Conservation (phyloP, 805 yeast species). For the Hagleromyces aurorensis region DNA sequence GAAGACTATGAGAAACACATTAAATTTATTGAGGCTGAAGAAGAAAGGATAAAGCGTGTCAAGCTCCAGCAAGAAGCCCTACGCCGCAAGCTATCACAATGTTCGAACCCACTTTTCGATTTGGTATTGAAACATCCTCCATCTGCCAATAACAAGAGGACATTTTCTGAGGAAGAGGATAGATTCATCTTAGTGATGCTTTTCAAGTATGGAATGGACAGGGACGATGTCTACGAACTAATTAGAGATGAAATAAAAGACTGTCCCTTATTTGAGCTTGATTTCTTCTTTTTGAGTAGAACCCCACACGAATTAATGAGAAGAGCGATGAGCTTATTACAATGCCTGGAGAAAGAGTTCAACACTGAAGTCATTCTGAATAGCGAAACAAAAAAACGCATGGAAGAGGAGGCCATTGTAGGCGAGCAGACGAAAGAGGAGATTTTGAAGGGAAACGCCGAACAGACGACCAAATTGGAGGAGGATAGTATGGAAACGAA, state of each 20-base stretch:
- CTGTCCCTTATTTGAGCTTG: constrained; percentile 75
- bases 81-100: constrained; percentile 63
- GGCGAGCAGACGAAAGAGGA: constrained; percentile 23
- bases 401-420: constrained; percentile 24
- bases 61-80: constrained; percentile 72
- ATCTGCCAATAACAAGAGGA: constrained; percentile 52
- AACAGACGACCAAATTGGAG: constrained; percentile 4
- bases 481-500: too few species aligned
- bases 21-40: constrained; percentile 79
- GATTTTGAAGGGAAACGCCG: constrained; percentile 5
- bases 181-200: constrained; percentile 75
- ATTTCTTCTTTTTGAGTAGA: constrained; percentile 79
- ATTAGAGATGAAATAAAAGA: constrained; percentile 67
- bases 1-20: constrained; percentile 86
- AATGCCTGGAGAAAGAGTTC: constrained; percentile 65
- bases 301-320: constrained; percentile 71
- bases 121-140: constrained; percentile 67
- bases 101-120: constrained; percentile 73
- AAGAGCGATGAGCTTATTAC: constrained; percentile 71
- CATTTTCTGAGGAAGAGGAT: constrained; percentile 85
- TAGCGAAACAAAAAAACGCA: constrained; percentile 20
- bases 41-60: constrained; percentile 61
- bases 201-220: constrained; percentile 72
- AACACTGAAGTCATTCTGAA: constrained; percentile 33
- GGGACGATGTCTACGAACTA: constrained; percentile 68